Base-by-base conservation (phyloP, 805 yeast genomes). In the Cyberlindnera euphorbiae region DNA sequence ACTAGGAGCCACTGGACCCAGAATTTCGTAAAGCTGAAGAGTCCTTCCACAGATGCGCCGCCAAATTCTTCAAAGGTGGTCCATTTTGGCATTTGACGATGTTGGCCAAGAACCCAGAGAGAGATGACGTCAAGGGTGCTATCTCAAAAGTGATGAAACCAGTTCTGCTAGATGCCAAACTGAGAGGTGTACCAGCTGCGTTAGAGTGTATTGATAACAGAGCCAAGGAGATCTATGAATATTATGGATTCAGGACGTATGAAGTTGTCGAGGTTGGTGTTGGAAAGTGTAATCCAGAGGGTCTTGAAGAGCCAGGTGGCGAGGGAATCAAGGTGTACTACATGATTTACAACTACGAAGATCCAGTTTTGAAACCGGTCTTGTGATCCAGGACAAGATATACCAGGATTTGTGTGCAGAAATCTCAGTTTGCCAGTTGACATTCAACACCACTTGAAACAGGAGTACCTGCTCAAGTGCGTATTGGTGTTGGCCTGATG, bases 131-230 rank as follows among this genome's bases (percentile, higher is more conserved):
- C 4, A 40, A 39, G 21, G 52, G 52, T 14, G 23, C 46, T 5
- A 42, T 41, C 1, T 43, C 47, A 27, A 33, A 38, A 8, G 41
- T 50, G 9, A 45, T 50, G 16, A 48, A 33, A 33, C 53, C 55
- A n/a, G 26, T 41, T 17, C 27, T 50, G 17, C 42, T 34, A 7
- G 47, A 45, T 14, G 48, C 50, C 7, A 25, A 19, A n/a, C 17
- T 29, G 11, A 38, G 47, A 29, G 38, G 39, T 3, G 13, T 38
- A 8, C 47, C 51, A 12, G 46, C 39, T n/a, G 46, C 41, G 0
- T 26, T 50, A 26, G 45, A 47, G 21, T 47, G 52, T 25, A 42
- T 46, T 13, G 45, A 32, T 32, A 42, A 35, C 5, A 41, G 46
- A 17, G 52, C 51, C 3, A 44, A 30, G 26, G 38, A 36, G 9